phyloP scores from a whole-genome alignment of 257 asterid genomes.

The Parsonsia alboflavescens region DNA sequence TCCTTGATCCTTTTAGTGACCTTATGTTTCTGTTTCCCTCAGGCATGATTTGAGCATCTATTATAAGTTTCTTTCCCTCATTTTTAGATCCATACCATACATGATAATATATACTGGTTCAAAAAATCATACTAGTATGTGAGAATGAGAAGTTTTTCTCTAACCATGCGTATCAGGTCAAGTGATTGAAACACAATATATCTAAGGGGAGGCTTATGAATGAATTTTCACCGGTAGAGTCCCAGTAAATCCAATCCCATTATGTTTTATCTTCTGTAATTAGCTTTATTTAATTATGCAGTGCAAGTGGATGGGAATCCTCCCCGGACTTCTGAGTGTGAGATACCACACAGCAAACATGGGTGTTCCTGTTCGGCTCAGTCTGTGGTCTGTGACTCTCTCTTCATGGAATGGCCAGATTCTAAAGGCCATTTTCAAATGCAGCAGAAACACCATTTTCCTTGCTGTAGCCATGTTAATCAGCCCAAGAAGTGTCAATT shows the following conservation, averaged over 20 bases:
- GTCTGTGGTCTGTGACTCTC: constrained; percentile 12
- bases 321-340: not conserved
- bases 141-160: not conserved
- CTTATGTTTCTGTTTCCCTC: not conserved
- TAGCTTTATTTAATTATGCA: not conserved
- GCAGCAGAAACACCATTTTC: not conserved
- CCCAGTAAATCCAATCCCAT: not conserved
- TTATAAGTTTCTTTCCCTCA: not conserved
- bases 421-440: not conserved
- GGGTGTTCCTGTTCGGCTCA: constrained; percentile 5
- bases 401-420: constrained; percentile 6
- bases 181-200: not conserved
- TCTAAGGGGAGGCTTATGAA: not conserved
- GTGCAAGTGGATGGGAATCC: constrained; percentile 6
- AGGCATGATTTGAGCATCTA: not conserved
- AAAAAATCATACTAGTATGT: not conserved
- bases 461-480: constrained; percentile 5
- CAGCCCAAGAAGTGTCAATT: constrained; percentile 6
- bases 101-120: not conserved
- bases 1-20: not conserved
- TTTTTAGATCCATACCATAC: not conserved
- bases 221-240: not conserved
- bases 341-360: not conserved
- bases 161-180: not conserved
- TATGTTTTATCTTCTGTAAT: not conserved